Percentiles rank a stretch among this genome's conserved stretches.
Conservation (phyloP, 2,329 filamentous ascomycete species). For the Anthostomella pinea region DNA sequence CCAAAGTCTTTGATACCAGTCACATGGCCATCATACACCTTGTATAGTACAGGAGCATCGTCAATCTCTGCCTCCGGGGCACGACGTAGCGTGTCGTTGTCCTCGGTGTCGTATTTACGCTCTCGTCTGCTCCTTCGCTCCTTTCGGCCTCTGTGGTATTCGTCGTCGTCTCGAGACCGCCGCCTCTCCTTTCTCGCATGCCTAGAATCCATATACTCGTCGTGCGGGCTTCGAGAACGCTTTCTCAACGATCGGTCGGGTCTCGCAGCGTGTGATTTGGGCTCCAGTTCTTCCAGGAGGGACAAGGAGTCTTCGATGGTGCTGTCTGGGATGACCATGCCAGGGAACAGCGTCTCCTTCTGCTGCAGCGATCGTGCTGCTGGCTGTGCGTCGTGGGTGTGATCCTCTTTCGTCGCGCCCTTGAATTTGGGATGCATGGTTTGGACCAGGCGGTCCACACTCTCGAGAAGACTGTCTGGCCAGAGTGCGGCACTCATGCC, state of each 20-base stretch:
- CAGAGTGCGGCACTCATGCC: constrained; percentile 77
- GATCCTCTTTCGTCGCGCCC: constrained; percentile 43
- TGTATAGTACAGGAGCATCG: constrained; percentile 75
- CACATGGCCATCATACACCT: constrained; percentile 86
- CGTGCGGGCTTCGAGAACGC: constrained; percentile 57
- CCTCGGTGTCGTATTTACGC: constrained; percentile 37
- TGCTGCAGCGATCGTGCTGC: constrained; percentile 53
- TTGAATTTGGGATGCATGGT: constrained; percentile 93
- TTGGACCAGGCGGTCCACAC: constrained; percentile 81
- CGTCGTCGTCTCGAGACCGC: constrained; percentile 31
- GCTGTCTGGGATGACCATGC: constrained; percentile 81
- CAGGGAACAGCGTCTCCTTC: constrained; percentile 87
- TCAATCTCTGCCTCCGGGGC: constrained; percentile 74
- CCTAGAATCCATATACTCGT: constrained; percentile 35
- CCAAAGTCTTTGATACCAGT: constrained; percentile 95
- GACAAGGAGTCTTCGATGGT: constrained; percentile 92
- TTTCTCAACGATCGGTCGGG: constrained; percentile 48
- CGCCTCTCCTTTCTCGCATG: constrained; percentile 35
- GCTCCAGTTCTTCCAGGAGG: constrained; percentile 80
- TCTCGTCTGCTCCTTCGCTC: constrained; percentile 46
- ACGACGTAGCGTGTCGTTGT: constrained; percentile 55
- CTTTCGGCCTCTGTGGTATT: constrained; percentile 36
- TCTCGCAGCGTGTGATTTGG: constrained; percentile 49
- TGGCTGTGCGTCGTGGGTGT: constrained; percentile 37
- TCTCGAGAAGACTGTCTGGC: constrained; percentile 82